phyloP scores from a whole-genome alignment of 768 basidiomycete species.

The Roridomyces roridus region DNA sequence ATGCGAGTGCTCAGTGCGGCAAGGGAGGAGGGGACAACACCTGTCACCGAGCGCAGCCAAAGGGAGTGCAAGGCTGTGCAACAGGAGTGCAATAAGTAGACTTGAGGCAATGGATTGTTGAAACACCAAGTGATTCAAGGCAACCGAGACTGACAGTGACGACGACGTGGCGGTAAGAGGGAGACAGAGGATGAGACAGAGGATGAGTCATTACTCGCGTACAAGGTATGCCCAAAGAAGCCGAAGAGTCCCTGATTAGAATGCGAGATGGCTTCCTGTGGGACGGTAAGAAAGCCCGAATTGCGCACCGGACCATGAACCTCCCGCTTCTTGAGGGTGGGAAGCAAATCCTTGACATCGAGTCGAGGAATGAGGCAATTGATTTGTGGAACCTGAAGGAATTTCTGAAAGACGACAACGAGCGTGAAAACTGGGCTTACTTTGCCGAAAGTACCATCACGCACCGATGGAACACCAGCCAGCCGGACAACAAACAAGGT shows the following conservation, averaged over 20 bases:
- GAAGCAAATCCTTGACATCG: neutral
- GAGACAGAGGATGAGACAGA: no score
- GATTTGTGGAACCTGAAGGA: neutral
- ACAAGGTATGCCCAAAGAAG: conserved; percentile 32
- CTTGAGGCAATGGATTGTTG: no score
- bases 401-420: neutral
- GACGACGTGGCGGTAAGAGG: no score
- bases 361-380: neutral
- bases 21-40: no score
- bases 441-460: neutral
- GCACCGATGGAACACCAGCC: neutral
- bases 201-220: no score
- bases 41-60: no score
- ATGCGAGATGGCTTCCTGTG: conserved; percentile 9
- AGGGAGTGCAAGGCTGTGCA: no score
- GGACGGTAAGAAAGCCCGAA: conserved; percentile 5
- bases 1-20: no score
- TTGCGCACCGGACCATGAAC: conserved; percentile 7
- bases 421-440: neutral
- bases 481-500: neutral
- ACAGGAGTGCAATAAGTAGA: no score
- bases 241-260: neutral
- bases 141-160: no score
- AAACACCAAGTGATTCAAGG: no score
- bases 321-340: neutral